Evolutionary conservation across 306 rosid species (phyloP), one percentile per base, ranked within the genome.

Genomic region (Glycine soja): DNA sequence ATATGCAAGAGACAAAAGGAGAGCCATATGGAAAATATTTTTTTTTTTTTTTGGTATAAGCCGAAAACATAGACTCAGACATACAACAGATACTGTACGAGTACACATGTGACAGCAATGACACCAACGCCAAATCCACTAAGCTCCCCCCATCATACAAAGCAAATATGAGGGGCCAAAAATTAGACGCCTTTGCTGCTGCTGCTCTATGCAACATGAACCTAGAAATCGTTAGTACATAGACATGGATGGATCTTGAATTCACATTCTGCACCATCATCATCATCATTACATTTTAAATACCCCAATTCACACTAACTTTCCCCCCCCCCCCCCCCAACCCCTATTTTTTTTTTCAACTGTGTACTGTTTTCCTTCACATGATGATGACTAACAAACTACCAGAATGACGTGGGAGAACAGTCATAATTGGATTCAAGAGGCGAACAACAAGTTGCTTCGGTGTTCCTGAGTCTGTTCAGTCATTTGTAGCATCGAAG

Each of bases 401-500:
- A 76, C 68, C 56, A 83, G 54, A 67, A 75, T 66, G 81, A 79
- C 80, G 57, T 56, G 66, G 72, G 77, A 74, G 80, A 79, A 74
- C 75, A 65, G 80, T 65, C 86, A 75, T 69, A 72, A 80, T 75
- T 65, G 85, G 91, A 88, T 72, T 79, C 88, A 76, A 77, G 81
- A 24, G 30, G 30, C 71, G 7, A 74, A 62, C 56, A 67, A 84
- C 80, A 79, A 73, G 45, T 63, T 42, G 83, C 72, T 59, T 68
- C 13, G 19, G 80, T 61, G 77, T 71, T 70, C 15, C 8, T 7
- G 32, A 38, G 59, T 69, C 77, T 78, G 64, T 83, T 87, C 86
- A 95, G 84, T 93, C 97, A 71, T 89, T 89, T 24, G 99, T 87
- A 79, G 93, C 89, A 82, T 95, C 98, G 65, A 95, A 95, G 91